Percentiles rank a stretch among this genome's conserved stretches.
These are phyloP conservation scores for Parascedosporium putredinis DNA, from an alignment of 2,329 filamentous ascomycete species.

Conservation along the genomic window DNA sequence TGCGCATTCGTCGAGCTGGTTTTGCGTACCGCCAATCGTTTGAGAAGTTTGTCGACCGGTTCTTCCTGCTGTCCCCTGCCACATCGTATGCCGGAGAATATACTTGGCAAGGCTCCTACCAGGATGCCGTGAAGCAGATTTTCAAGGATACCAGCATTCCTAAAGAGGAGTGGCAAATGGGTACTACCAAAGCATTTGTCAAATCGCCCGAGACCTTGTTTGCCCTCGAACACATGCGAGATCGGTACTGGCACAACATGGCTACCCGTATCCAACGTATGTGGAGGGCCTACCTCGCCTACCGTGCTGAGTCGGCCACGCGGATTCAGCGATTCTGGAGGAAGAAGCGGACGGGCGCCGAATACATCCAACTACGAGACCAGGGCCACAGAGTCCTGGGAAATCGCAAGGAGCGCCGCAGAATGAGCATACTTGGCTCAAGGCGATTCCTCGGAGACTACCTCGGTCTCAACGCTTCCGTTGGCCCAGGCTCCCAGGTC, in stretches of 20 bases:
- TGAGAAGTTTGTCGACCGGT: slow-evolving; percentile 95
- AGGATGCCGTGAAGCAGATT: slow-evolving; percentile 83
- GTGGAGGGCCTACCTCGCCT: slow-evolving; percentile 92
- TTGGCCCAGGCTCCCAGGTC: slow-evolving; percentile 71
- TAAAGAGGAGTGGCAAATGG: slow-evolving; percentile 91
- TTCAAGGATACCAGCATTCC: slow-evolving; percentile 95
- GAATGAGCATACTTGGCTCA: slow-evolving; percentile 85
- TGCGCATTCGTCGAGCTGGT: slow-evolving; percentile 88
- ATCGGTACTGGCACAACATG: slow-evolving; percentile 99
- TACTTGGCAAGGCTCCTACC: slow-evolving; percentile 83
- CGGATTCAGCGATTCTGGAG: slow-evolving; percentile 94
- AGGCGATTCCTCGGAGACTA: slow-evolving; percentile 93
- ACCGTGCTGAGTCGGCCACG: slow-evolving; percentile 83
- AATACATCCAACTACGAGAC: slow-evolving; percentile 80
- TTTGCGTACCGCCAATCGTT: slow-evolving; percentile 97
- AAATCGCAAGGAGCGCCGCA: slow-evolving; percentile 79
- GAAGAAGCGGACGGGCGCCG: slow-evolving; percentile 80
- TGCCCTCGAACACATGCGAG: slow-evolving; percentile 92
- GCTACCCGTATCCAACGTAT: slow-evolving; percentile 93
- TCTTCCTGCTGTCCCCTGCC: slow-evolving; percentile 88
- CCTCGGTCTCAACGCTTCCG: slow-evolving; percentile 71
- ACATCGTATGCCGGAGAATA: slow-evolving; percentile 96
- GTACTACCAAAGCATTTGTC: slow-evolving; percentile 94
- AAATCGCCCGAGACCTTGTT: slow-evolving; percentile 97
- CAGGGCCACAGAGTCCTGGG: slow-evolving; percentile 74